Evolutionary conservation across 306 rosid genomes (phyloP).

Genomic region (Cicer judaicum): DNA sequence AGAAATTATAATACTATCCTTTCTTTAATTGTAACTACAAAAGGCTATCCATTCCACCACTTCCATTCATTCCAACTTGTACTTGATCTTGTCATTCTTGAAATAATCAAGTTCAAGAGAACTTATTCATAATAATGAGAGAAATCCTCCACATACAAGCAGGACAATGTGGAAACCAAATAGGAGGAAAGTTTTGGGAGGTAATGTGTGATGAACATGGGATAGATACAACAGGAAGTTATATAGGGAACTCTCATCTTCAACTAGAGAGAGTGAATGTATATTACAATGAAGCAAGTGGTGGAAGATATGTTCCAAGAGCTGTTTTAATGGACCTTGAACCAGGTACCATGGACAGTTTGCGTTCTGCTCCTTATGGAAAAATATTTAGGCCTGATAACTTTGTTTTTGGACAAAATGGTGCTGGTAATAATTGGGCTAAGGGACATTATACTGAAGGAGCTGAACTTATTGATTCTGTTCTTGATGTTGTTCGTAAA

Average conservation of each 20-base stretch:
- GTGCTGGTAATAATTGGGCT: slow-evolving; percentile 96
- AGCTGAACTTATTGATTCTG: slow-evolving; percentile 86
- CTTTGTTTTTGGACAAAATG: slow-evolving; percentile 87
- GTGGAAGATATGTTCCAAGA: slow-evolving; percentile 83
- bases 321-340: slow-evolving; percentile 91
- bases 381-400: slow-evolving; percentile 85
- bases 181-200: slow-evolving; percentile 92
- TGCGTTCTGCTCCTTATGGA: slow-evolving; percentile 78
- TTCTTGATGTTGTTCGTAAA: slow-evolving; percentile 91
- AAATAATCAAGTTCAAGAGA: slow-evolving; percentile 15
- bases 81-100: background rate
- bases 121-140: slow-evolving; percentile 61
- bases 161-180: slow-evolving; percentile 92
- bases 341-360: slow-evolving; percentile 93
- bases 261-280: slow-evolving; percentile 90
- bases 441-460: slow-evolving; percentile 94
- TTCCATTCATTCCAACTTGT: slow-evolving; percentile 30
- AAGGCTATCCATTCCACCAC: slow-evolving; percentile 38
- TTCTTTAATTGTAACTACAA: slow-evolving; percentile 51
- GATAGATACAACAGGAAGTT: slow-evolving; percentile 71
- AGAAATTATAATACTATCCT: background rate
- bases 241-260: slow-evolving; percentile 65
- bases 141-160: slow-evolving; percentile 91
- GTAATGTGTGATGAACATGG: slow-evolving; percentile 93
- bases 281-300: slow-evolving; percentile 86